Evolutionary conservation across 495 filamentous ascomycete genomes (phyloP), one percentile per base, ranked within the genome.

Genomic region (Tuber melanosporum): DNA sequence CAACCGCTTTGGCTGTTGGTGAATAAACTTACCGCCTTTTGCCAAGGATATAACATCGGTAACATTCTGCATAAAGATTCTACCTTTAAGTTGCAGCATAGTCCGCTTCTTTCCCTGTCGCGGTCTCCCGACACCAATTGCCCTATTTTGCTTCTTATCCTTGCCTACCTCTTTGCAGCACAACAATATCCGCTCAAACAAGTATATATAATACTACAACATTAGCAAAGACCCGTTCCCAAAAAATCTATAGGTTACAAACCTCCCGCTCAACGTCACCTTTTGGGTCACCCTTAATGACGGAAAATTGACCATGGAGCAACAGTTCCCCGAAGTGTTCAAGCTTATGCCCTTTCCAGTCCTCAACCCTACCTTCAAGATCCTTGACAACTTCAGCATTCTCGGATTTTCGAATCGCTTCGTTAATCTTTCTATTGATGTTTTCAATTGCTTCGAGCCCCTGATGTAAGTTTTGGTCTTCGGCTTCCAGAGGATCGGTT

Each of bases 31-130:
- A 97, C 94, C 94, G 82, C 92, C 91, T 84, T 93, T 97, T 74
- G 90, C 88, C 46, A 94, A 86, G 26, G 92, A 93, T 7, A 97
- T 86, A 41, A 97, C 92, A 82, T 98, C 94, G 10, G 95, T 99
- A 70, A 99, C 95, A 83, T 99, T 99, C 74, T 95, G 94, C 95
- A 99, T 98, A 85, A 98, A 98, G 81, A 99, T 99, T 36, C 95
- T 90, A 41, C 95, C 95, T 85, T 98, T 99, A 46, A 99, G 88
- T 83, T 97, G 94, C 71, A 99, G 86, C 83, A 92, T 94, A 47
- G 91, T 89, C 82, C 92, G 92, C 73, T 89, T 88, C 82, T 92
- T 95, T 78, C 84, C 91, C 86, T 2, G 92, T 88, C 84, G 93
- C 94, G 85, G 91, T 78, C 85, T 87, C 62, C 88, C 86, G 77